Evolutionary conservation across 2,329 filamentous ascomycete genomes (phyloP), one percentile per base, ranked within the genome.

Genomic region (Talaromyces sp.): DNA sequence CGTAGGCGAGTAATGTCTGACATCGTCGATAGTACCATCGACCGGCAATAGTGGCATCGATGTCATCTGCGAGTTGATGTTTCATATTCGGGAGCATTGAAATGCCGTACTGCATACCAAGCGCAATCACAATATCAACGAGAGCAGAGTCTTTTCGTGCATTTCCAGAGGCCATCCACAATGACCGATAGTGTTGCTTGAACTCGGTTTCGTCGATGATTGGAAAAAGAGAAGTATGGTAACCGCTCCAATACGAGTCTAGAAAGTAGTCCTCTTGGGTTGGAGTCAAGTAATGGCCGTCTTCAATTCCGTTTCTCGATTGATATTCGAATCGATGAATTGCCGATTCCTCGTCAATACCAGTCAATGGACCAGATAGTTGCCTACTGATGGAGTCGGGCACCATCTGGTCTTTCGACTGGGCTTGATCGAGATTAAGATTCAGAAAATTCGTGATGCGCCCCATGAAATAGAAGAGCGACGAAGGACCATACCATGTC

Each of bases 81-180:
- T 45, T 58, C 9, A 59, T 37, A 54, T 56, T 56, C 17, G 35
- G 45, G 10, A 33, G 47, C 47, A 62, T 62, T 2, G 60, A 54
- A 6, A 78, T 72, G 17, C 79, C 78, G 54, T 81, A 80, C 71
- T 85, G 83, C 75, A 86, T 81, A 66, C 81, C 82, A 13, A 85
- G 65, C 0, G 84, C 84, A 19, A 86, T 70, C 39, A 85, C 72
- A 39, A 85, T 84, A 65, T 86, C 84, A 1, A 83, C 81, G 0
- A 86, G 74, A 1, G 84, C 78, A 2, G 83, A 86, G 3, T 79
- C 74, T 63, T 78, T 78, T 9, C 83, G 76, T 6, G 64, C 52
- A 3, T 68, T 67, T 33, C 64, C 66, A 9, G 66, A 67, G n/a
- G 68, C 64, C 2, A 49, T 71, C 78, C 80, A 82, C 8, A 83